Evolutionary conservation across 305 asterid species (phyloP).

Genomic region (Rubia peregrina): DNA sequence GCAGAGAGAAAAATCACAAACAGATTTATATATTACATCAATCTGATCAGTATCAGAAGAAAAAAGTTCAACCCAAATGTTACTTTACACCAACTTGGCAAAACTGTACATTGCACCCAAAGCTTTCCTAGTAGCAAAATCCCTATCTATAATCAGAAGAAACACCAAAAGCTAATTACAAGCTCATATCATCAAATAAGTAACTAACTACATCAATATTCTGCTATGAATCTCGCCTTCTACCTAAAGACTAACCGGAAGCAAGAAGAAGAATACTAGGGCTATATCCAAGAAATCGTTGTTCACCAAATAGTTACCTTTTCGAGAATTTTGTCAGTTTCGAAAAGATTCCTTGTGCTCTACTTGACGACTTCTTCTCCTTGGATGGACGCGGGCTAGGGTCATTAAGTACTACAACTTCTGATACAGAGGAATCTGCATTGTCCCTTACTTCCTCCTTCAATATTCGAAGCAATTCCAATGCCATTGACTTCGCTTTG

Average conservation of each 20-base stretch:
- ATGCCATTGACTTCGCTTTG: slow-evolving; percentile 50
- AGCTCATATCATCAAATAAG: not conserved
- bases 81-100: not conserved
- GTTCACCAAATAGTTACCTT: slow-evolving; percentile 2
- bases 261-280: not conserved
- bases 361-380: slow-evolving; percentile 23
- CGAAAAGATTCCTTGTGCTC: slow-evolving; percentile 32
- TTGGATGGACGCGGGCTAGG: slow-evolving; percentile 19
- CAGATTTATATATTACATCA: not conserved
- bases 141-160: not conserved
- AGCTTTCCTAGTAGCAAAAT: not conserved
- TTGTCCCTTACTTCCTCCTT: slow-evolving; percentile 32
- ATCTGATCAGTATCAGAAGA: not conserved
- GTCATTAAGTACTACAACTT: slow-evolving; percentile 7
- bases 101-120: slow-evolving; percentile 8
- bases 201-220: not conserved
- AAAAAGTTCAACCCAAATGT: not conserved
- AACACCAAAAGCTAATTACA: not conserved
- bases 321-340: slow-evolving; percentile 27
- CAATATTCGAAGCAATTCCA: slow-evolving; percentile 58
- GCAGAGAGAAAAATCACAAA: not conserved
- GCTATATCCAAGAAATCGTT: not conserved
- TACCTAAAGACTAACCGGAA: slow-evolving; percentile 6
- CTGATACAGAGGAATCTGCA: slow-evolving; percentile 26
- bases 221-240: not conserved